Base-by-base conservation (phyloP, 2,329 filamentous ascomycete species). In the Diplodia corticola region DNA sequence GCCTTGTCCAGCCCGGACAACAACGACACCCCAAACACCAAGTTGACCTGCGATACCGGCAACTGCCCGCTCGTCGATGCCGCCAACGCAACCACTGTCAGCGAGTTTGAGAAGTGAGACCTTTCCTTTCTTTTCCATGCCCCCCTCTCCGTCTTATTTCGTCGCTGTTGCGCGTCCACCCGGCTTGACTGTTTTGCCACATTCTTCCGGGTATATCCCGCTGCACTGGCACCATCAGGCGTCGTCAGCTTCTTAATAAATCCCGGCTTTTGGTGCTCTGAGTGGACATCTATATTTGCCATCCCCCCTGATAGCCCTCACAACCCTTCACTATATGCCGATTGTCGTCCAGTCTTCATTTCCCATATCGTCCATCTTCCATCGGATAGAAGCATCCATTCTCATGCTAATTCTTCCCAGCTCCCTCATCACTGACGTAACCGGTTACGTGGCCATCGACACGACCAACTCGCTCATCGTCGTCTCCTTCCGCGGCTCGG, bases 401-500 rank as follows among this genome's bases (percentile, higher is more conserved):
- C 26, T 4, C 24, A 33, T 30, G 20, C 51, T 54, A 35, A 54
- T 33, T 35, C 13, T 12, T 9, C 4, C 13, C 46, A 75, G 75
- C 70, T 73, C 74, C 30, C 48, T 74, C 60, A 72, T 71, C 37
- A 78, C 79, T 3, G 81, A 84, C 67, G 75, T 80, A 0, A 80
- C 81, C 0, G 82, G 82, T 24, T 84, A 80, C 73, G 72, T 84
- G 1, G 81, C 80, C 9, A 75, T 74, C 26, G 82, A 84, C 71
- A 69, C 72, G 6, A 82, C 81, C 30, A 81, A 82, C 69, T 66
- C 75, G 64, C 79, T 85, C 66, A 86, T 91, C 67, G 84, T 90
- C 55, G 73, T 89, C 49, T 81, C 86, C 35, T 81, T 88, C 77
- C 84, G 87, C 48, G 89, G 89, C 69, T 85, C 84, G 59, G 75